Evolutionary conservation across 345 rosid species (phyloP).

Genomic region (Hibiscus mutabilis): DNA sequence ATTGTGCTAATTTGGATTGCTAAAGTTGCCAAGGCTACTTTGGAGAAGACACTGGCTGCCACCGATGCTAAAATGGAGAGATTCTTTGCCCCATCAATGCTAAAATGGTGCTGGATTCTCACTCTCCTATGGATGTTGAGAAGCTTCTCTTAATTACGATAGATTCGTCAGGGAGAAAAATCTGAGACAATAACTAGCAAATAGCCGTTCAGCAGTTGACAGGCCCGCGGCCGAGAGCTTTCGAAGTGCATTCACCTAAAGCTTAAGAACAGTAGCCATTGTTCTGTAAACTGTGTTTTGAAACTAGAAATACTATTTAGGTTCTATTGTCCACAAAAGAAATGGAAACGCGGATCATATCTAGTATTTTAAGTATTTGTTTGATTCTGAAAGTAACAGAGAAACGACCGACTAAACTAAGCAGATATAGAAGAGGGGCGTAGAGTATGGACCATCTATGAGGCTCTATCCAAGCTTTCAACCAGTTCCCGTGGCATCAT

Average conservation of each 20-base stretch:
- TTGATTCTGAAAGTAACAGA: neutral
- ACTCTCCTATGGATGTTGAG: neutral
- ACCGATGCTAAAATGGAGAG: too few species aligned
- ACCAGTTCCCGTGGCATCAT: conserved; percentile 35
- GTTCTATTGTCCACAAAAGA: conserved; percentile 1
- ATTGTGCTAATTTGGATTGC: neutral
- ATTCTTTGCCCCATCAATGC: neutral
- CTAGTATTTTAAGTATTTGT: neutral
- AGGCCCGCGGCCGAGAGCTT: neutral
- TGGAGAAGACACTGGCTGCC: neutral
- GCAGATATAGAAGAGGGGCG: neutral
- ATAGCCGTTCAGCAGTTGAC: neutral
- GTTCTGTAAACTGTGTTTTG: conserved; percentile 3
- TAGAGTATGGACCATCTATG: neutral
- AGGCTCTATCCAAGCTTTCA: conserved; percentile 19
- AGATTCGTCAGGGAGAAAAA: neutral
- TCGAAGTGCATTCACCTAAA: neutral
- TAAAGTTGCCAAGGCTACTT: conserved; percentile 2
- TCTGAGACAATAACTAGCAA: neutral
- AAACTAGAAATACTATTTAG: neutral
- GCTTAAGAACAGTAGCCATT: neutral
- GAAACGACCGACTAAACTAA: neutral
- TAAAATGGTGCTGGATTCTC: neutral
- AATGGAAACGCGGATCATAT: neutral
- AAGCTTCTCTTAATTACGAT: neutral